These are phyloP conservation scores for Mimosa pudica DNA, from an alignment of 306 rosid species.

Conservation along the genomic window DNA sequence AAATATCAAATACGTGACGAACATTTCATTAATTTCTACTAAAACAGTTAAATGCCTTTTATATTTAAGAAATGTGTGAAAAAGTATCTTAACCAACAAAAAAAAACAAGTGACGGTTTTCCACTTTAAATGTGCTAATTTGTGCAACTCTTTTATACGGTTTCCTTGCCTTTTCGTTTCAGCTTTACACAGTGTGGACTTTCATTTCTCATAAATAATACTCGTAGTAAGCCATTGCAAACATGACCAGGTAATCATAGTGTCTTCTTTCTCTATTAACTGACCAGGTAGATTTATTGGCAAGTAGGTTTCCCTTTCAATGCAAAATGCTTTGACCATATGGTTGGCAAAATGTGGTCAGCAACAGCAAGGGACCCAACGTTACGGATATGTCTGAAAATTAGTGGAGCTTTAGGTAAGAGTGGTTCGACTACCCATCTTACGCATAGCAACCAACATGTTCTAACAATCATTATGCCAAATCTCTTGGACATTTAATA, in stretches of 20 bases:
- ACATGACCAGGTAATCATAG: background rate
- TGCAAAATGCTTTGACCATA: background rate
- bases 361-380: background rate
- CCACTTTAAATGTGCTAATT: too few relatives aligned
- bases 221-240: too few relatives aligned
- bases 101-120: too few relatives aligned
- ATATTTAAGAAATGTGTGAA: too few relatives aligned
- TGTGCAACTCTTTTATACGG: too few relatives aligned
- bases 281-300: background rate
- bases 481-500: background rate
- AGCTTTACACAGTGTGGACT: too few relatives aligned
- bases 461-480: slow-evolving; percentile 1
- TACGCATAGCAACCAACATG: background rate
- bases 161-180: too few relatives aligned
- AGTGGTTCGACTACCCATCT: background rate
- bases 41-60: too few relatives aligned
- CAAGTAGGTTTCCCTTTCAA: background rate
- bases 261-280: background rate
- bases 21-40: too few relatives aligned
- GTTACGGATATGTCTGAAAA: background rate
- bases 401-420: background rate
- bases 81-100: too few relatives aligned
- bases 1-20: too few relatives aligned
- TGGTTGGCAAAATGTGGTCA: background rate
- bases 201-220: too few relatives aligned